Base-by-base conservation (phyloP, 2,329 filamentous ascomycete genomes). In the Periconia sp. region DNA sequence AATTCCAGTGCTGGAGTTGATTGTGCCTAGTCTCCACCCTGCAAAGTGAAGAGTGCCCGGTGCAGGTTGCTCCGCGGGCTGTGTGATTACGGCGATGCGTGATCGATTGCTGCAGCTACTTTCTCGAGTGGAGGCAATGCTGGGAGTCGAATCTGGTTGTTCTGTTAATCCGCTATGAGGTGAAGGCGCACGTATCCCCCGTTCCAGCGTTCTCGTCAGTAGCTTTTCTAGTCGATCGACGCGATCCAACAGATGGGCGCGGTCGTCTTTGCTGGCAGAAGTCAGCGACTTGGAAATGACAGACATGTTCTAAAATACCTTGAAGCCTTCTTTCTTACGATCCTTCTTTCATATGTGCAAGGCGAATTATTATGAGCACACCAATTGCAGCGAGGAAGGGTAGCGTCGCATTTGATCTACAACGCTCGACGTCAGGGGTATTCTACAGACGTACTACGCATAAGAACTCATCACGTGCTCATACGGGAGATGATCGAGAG, bases 401-500 rank as follows among this genome's bases (percentile, higher is more conserved):
- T 23, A 29, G 22, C 36, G n/a, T 38, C 36, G 13, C 36, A 38
- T 17, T 38, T 38, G 36, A 38, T 38, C 36, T 38, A 17, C n/a
- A 5, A 33, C 33, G 16, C 16, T 3, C 13, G 21, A 25, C 16
- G n/a, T n/a, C n/a, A n/a, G n/a, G n/a, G n/a, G n/a, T n/a, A n/a
- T n/a, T n/a, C n/a, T n/a, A n/a, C n/a, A n/a, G n/a, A n/a, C n/a
- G n/a, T n/a, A n/a, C n/a, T n/a, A n/a, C n/a, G n/a, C n/a, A n/a
- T n/a, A n/a, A n/a, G n/a, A n/a, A n/a, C n/a, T n/a, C n/a, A n/a
- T n/a, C n/a, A n/a, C n/a, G n/a, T n/a, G n/a, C n/a, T n/a, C n/a
- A n/a, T n/a, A n/a, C n/a, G n/a, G n/a, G n/a, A n/a, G n/a, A n/a
- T n/a, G n/a, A n/a, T n/a, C n/a, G n/a, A n/a, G n/a, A n/a, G n/a